Evolutionary conservation across 2,329 filamentous ascomycete genomes (phyloP), one percentile per base, ranked within the genome.

Genomic region (Tolypocladium cylindrosporum): DNA sequence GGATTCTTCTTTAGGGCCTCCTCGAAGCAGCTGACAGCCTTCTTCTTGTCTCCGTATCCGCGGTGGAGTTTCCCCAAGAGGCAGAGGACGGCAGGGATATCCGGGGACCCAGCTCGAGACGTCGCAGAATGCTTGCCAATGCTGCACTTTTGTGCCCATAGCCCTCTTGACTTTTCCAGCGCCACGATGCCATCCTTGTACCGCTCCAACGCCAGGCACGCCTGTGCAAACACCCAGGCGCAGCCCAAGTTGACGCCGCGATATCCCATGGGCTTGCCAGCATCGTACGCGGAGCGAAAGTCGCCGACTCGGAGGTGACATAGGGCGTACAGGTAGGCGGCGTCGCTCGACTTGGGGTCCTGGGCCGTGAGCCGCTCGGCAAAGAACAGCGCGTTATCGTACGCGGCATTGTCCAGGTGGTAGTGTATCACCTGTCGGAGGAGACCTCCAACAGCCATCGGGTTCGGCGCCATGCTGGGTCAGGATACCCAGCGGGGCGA

Each of bases 321-420:
- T 52, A 96, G 83, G 16, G 92, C 85, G 54, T 96, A 78, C 14
- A 99, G 83, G 70, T 96, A 92, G 52, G 85, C 80, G 37, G 90
- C 87, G 73, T 99, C 94, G 59, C 83, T 80, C 24, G 87, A 89
- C 66, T 89, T 86, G 31, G 88, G 84, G 66, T 97, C 93, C 66
- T 93, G 89, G 55, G 91, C 92, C 61, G 86, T 82, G 24, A 97
- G 83, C 63, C 94, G 86, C 68, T 93, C 90, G 60, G 94, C 89
- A 61, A 96, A 90, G 75, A 99, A 99, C 48, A 96, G 85, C 58
- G 94, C 94, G 70, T 96, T 97, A 58, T 92, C 86, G 69, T 89
- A 81, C 42, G 92, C 85, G 68, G 91, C 87, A 70, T 96, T 96
- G 78, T 99, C 94, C 71, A 99, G 85, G 66, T 87, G 84, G 69